Evolutionary conservation across 1,139 yeast genomes (phyloP), one percentile per base, ranked within the genome.

Genomic region (Trichomonascaceae sp.): DNA sequence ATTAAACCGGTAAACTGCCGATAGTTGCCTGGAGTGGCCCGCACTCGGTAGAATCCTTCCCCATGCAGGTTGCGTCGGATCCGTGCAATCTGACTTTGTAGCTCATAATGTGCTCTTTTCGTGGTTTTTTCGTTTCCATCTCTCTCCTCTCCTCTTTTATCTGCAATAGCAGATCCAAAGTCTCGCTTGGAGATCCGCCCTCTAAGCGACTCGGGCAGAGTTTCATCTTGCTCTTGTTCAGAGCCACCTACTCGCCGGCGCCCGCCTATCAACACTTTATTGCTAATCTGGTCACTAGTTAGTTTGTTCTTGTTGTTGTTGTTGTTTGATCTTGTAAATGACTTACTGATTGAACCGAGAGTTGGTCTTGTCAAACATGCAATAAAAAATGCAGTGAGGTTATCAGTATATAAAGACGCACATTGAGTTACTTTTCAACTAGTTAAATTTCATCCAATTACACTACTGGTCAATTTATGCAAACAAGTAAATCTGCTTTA

Each of bases 21-120:
- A 3, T 56, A 46, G n/a, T 71, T 70, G 20, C 59, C 60, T 4
- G 57, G 58, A 2, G 69, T 62, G n/a, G 64, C 60, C 1, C 82
- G 82, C 25, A 60, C 54, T 46, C 76, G 76, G 13, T 57, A 57
- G 31, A 72, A 43, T 2, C 60, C 60, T 30, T 65, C 70, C 8
- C 22, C 33, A 9, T 28, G 22, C 14, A 20, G 23, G 9, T 8
- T 20, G 6, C 9, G 11, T 11, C 23, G 23, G 63, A 37, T 6
- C 38, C 43, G 4, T 54, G 53, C 1, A 57, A 8, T 20, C 11
- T 20, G 23, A 20, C 9, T 11, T 8, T 11, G 6, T 20, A 27
- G 23, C 5, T 34, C 51, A 11, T 5, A 16, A 3, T 16, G 22
- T 16, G 13, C 13, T 17, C 29, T 33, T 16, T 26, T 15, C 13